phyloP scores from a whole-genome alignment of 257 asterid species.

The Penstemon eatonii region DNA sequence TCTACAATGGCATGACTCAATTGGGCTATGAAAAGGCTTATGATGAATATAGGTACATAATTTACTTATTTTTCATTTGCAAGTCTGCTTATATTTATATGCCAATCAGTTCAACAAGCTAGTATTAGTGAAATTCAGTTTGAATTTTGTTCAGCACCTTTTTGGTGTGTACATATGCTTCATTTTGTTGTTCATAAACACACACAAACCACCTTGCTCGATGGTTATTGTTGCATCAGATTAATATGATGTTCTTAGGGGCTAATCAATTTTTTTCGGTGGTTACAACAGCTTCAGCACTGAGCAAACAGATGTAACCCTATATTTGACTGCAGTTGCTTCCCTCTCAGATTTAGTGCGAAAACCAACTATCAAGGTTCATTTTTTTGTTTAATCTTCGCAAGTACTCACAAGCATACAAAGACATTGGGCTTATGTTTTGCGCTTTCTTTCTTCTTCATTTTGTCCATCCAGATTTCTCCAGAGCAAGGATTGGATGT shows the following conservation, averaged over 20 bases:
- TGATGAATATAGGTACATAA: constrained; percentile 68
- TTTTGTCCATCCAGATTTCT: constrained; percentile 46
- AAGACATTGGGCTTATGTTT: not conserved
- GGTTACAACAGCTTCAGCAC: constrained; percentile 67
- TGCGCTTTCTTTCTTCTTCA: not conserved
- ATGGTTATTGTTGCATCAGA: constrained; percentile 14
- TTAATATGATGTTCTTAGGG: constrained; percentile 17
- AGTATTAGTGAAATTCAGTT: too few species aligned
- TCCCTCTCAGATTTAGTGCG: constrained; percentile 68
- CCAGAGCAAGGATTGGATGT: constrained; percentile 79
- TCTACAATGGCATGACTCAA: constrained; percentile 90
- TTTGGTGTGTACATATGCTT: not conserved
- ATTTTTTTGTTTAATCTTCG: constrained; percentile 8
- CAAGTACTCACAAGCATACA: constrained; percentile 17
- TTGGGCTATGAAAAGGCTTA: constrained; percentile 81
- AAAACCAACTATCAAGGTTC: constrained; percentile 77
- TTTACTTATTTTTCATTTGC: constrained; percentile 24
- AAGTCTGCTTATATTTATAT: not conserved
- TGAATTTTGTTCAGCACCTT: not conserved
- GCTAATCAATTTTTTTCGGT: constrained; percentile 31
- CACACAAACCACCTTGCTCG: not conserved
- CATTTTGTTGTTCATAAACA: not conserved
- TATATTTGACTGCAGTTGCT: constrained; percentile 79
- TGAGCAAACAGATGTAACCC: constrained; percentile 74
- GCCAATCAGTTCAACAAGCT: not conserved